Evolutionary conservation across 1,139 yeast genomes (phyloP), one percentile per base, ranked within the genome.

Genomic region (Nakaseomyces kungkrabaensis): DNA sequence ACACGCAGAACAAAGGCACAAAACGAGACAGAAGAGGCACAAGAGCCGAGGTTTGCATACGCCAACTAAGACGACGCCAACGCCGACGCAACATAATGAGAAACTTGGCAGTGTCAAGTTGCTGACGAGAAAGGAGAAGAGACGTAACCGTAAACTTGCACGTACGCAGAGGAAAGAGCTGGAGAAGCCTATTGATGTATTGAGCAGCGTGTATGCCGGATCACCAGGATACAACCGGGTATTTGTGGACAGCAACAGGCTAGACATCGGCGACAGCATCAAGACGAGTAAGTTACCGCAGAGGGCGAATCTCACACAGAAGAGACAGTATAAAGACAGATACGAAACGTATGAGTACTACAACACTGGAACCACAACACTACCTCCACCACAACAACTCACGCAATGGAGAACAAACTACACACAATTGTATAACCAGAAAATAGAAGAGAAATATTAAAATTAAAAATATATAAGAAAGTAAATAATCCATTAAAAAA

Each of bases 141-240:
- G 49, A 17, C 9, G 38, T 8, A 27, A 45, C 9, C 36, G 47
- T 11, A 43, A 34, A 8, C 26, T 49, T 11, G 38, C 41, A 24
- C 42, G 52, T 10, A 44, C 40, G 13, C 50, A 52, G 42, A 41
- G 45, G 31, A 51, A 50, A 33, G 57, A 53, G 40, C 45, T 50
- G 46, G 25, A 31, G 22, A 45, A 42, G n/a, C 44, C 45, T 8
- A 24, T 44, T n/a, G 45, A 49, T 25, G 48, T 47, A 11, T 48
- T 65, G 41, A 38, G 51, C 13, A 50, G 48, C 27, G 36, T 64
- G 41, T 65, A 65, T 50, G 48, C 51, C 11, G 61, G 61, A 7
- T 59, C 68, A 0, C 68, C 69, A 1, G 68, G 68, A 0, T 63
- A 56, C 54, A 53, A 58, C 33, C 58, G 60, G 34, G 60, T 65